Evolutionary conservation across 257 asterid species (phyloP), one percentile per base, ranked within the genome.

Genomic region (Perilla frutescens): DNA sequence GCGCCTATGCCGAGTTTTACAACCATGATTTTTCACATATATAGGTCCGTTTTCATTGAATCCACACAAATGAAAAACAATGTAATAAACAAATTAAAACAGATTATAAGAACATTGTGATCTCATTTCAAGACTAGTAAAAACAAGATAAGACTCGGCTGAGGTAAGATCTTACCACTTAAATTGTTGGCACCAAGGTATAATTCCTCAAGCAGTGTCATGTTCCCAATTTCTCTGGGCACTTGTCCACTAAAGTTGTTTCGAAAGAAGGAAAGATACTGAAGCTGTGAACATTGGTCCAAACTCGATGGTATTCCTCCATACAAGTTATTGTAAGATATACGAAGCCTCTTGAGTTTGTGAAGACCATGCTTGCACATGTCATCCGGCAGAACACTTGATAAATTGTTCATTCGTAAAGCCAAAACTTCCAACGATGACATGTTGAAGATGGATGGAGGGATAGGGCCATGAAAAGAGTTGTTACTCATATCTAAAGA

Each of bases 271-370:
- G 67, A 43, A 8, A 70, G 8, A 70, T 7, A 70, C 54, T 57
- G 47, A 5, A 70, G 75, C 11, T 57, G 41, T 1, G 75, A 43
- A 20, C 75, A 70, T 7, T 13, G 47, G n/a, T 32, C 75, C 67
- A 70, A 56, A 44, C 15, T 70, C 4, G 66, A n/a, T 4, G 75
- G 75, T 26, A 70, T 56, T 1, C 43, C 57, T 9, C 75, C 75
- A 14, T 29, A 7, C 47, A 70, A 29, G 2, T 44, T 0, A 3
- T 70, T 70, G 8, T 26, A 13, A 0, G 75, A 70, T 4, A 70
- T 1, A 1, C 75, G 75, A 44, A 70, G 75, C 1, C 37, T 13
- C 15, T 2, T 70, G 48, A 70, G 75, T 8, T 2, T 6, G 9
- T 5, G 53, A 9, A 62, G 68, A 3, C 10, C 48, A 6, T 40